phyloP scores from a whole-genome alignment of 495 filamentous ascomycete genomes.

The Podospora comata region DNA sequence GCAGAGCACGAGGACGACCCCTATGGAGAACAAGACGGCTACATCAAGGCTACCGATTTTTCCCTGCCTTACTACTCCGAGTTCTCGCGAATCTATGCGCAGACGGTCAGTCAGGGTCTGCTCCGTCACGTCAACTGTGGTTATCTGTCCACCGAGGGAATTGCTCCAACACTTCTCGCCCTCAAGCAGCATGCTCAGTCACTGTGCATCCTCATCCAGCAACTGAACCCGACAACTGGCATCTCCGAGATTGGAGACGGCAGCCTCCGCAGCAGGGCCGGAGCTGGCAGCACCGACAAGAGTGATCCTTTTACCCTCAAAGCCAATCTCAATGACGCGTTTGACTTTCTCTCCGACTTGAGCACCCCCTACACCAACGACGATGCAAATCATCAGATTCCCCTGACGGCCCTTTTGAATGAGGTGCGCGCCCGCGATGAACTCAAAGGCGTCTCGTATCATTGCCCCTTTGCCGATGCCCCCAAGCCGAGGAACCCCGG shows the following conservation, averaged over 20 bases:
- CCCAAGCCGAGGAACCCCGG: constrained; percentile 15
- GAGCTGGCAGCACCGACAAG: not conserved
- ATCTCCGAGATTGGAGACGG: constrained; percentile 28
- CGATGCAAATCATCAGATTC: constrained; percentile 41
- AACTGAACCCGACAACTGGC: constrained; percentile 35
- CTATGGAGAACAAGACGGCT: constrained; percentile 26
- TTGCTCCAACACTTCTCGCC: constrained; percentile 47
- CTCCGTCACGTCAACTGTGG: constrained; percentile 48
- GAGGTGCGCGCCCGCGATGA: constrained; percentile 41
- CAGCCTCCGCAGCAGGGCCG: not conserved
- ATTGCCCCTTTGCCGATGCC: constrained; percentile 38
- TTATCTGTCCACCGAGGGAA: constrained; percentile 47
- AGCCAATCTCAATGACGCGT: constrained; percentile 39
- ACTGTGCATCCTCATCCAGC: constrained; percentile 47
- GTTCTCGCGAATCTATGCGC: constrained; percentile 27
- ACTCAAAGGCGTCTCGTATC: constrained; percentile 37
- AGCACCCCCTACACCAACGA: constrained; percentile 43
- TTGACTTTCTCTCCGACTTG: constrained; percentile 51
- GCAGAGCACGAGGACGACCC: constrained; percentile 32
- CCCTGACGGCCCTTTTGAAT: constrained; percentile 47
- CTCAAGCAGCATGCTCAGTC: constrained; percentile 57
- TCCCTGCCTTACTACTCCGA: constrained; percentile 33
- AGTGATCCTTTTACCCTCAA: constrained; percentile 16
- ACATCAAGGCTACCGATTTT: constrained; percentile 35
- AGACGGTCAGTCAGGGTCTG: constrained; percentile 23